These are phyloP conservation scores for Aegilops tauschii DNA, from an alignment of 176 grass and related monocot species.

Conservation along the genomic window DNA sequence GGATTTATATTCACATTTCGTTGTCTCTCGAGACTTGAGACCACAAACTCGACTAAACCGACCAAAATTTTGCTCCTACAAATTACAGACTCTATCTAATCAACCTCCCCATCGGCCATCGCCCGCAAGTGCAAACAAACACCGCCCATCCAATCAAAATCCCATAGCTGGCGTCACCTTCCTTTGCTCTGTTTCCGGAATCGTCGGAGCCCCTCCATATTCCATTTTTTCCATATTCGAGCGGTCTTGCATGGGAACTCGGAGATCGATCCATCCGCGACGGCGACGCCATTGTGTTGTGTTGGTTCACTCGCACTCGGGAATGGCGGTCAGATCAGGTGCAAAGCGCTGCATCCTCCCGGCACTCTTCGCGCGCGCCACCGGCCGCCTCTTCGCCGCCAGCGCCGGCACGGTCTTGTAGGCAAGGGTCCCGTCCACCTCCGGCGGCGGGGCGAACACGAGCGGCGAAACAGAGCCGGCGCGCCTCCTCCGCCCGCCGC, in stretches of 20 bases:
- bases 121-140: no score
- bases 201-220: not conserved
- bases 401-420: not conserved
- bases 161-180: no score
- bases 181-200: not conserved
- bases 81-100: no score
- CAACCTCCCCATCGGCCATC: no score
- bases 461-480: constrained; percentile 33
- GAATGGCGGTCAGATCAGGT: constrained; percentile 43
- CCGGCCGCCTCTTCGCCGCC: not conserved
- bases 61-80: no score
- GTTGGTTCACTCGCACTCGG: constrained; percentile 42
- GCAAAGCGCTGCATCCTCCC: constrained; percentile 32
- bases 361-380: not conserved
- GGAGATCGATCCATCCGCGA: not conserved
- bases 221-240: no score
- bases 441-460: constrained; percentile 32
- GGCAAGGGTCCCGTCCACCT: not conserved
- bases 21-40: no score
- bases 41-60: no score
- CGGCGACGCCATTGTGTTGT: not conserved
- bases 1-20: no score
- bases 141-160: no score
- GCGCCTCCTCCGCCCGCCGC: not conserved
- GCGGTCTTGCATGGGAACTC: no score